Conservation (phyloP, 352 stramenopile genomes). For the Pythium aquatile region DNA sequence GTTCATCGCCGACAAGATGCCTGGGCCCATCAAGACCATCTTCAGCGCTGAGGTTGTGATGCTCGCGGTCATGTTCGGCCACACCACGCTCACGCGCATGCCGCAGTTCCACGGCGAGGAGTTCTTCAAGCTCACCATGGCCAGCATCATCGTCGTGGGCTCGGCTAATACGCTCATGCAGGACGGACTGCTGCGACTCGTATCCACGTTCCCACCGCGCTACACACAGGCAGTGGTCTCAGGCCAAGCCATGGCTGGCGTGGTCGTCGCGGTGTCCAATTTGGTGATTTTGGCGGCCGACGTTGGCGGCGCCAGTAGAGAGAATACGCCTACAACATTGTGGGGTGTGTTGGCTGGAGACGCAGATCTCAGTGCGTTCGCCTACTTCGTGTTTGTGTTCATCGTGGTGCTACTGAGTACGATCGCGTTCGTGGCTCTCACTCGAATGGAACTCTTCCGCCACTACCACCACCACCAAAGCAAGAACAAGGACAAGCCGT, state of each 20-base stretch:
- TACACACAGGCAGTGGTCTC: constrained; percentile 80
- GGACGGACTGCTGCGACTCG: constrained; percentile 74
- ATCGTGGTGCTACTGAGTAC: constrained; percentile 55
- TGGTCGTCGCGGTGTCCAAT: constrained; percentile 70
- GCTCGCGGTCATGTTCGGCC: constrained; percentile 66
- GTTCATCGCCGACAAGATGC: constrained; percentile 59
- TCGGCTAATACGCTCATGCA: constrained; percentile 76
- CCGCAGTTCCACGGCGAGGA: constrained; percentile 57
- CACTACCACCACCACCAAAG: constrained; percentile 45
- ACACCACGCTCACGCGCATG: constrained; percentile 70
- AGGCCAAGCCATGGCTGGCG: constrained; percentile 71
- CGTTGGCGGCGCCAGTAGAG: constrained; percentile 4
- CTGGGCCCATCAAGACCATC: constrained; percentile 53
- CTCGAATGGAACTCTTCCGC: constrained; percentile 59
- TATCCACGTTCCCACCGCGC: constrained; percentile 66
- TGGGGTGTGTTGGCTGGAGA: constrained; percentile 31
- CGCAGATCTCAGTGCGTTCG: constrained; percentile 62
- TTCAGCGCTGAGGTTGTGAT: constrained; percentile 68
- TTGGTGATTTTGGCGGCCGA: constrained; percentile 62
- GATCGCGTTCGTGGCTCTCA: constrained; percentile 55
- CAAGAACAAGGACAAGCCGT: constrained; percentile 20
- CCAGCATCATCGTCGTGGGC: constrained; percentile 68
- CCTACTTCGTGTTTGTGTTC: constrained; percentile 81
- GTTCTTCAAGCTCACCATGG: constrained; percentile 80
- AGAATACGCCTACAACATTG: constrained; percentile 1